Base-by-base conservation (phyloP, 768 basidiomycete genomes). In the Termitomyces sp. region DNA sequence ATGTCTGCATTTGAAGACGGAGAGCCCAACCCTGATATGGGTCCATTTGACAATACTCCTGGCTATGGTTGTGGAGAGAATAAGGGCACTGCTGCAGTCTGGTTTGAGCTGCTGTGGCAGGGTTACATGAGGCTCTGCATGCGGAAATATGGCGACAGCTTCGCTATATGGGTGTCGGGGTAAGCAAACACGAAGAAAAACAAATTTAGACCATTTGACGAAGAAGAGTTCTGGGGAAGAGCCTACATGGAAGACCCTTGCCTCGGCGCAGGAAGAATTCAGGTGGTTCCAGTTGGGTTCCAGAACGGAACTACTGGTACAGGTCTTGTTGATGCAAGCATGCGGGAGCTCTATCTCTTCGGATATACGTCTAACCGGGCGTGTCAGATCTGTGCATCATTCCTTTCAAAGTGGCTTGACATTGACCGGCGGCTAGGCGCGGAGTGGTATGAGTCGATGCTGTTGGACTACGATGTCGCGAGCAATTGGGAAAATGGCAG, bases 371-470 rank as follows among this genome's bases (percentile, higher is more conserved):
- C 57, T 7, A 58, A 58, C 45, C 28, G 57, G 22, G 57, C 57
- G 20, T 45, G 57, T n/a, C 57, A 58, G 33, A 58, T 49, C 33
- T 49, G 57, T 45, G 57, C 57, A 15, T 58, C 57, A 32, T 58
- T 49, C 33, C 57, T 58, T n/a, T 33, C 57, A n/a, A 45, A 48
- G 28, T 58, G 57, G 57, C 45, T 58, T 3, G 45, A 49, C 7
- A 49, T 58, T 8, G 57, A 58, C 33, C 49, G 57, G 57, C 45
- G 57, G 12, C 45, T 58, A 7, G 46, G 57, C 7, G 57, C 57
- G 13, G 57, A 58, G n/a, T 58, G 57, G 57, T 58, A 58, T 20
- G 57, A 58, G 44, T 58, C 46, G 12, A 58, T 58, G 57, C 33
- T 58, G 7, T 45, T 58, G n/a, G 57, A 58, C 45, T 58, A 58